Conservation (phyloP, 345 rosid genomes). For the Melastoma malabathricum region DNA sequence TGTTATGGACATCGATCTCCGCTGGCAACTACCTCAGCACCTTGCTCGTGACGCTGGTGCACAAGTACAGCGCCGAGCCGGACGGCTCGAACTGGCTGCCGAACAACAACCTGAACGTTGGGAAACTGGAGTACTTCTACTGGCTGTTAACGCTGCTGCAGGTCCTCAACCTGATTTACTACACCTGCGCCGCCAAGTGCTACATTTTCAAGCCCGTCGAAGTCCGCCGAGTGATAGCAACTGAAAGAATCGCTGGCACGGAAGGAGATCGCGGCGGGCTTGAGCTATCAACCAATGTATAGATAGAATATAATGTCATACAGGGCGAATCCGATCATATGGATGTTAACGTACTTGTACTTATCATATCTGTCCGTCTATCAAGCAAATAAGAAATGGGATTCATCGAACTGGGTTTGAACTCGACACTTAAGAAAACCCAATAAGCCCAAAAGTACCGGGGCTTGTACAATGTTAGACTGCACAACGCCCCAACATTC, state of each 20-base stretch:
- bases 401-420: no score
- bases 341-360: no score
- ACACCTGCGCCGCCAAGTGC: conserved; percentile 49
- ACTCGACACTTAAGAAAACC: no score
- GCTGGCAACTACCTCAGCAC: conserved; percentile 65
- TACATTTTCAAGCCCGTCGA: conserved; percentile 76
- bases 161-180: conserved; percentile 44
- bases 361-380: neutral
- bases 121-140: conserved; percentile 71
- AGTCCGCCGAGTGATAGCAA: conserved; percentile 16
- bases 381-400: no score
- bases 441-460: no score
- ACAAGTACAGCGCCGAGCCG: conserved; percentile 45
- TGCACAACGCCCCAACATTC: no score
- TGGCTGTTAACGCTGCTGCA: conserved; percentile 66
- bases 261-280: conserved; percentile 12
- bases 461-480: no score
- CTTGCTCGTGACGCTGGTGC: conserved; percentile 51
- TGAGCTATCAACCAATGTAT: conserved; percentile 27
- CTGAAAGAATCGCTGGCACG: neutral
- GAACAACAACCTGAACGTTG: conserved; percentile 52
- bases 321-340: no score
- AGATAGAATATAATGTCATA: neutral
- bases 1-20: conserved; percentile 65
- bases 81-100: conserved; percentile 86